These are phyloP conservation scores for Punctularia strigosozonata DNA, from an alignment of 768 basidiomycete species.

Conservation along the genomic window DNA sequence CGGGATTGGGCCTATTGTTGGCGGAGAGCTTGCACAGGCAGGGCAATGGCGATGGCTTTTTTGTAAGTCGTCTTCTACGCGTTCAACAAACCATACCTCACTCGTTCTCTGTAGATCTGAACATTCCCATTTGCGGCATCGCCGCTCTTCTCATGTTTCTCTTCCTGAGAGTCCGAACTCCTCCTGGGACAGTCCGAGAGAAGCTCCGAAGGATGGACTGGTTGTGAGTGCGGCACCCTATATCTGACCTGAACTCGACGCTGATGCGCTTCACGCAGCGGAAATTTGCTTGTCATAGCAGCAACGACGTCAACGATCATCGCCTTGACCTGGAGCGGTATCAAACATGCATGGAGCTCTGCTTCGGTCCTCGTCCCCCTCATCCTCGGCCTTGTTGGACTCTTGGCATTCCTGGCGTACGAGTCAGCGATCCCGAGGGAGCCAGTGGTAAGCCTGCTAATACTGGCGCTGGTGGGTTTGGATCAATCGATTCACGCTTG, in stretches of 20 bases:
- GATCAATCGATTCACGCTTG: not conserved
- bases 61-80: constrained; percentile 4
- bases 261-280: constrained; percentile 9
- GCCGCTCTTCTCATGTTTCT: constrained; percentile 4
- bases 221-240: constrained; percentile 7
- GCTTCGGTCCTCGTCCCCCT: constrained; percentile 19
- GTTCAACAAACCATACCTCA: not conserved
- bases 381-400: constrained; percentile 15
- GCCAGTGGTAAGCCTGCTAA: constrained; percentile 6
- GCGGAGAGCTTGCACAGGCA: constrained; percentile 2
- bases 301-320: constrained; percentile 1
- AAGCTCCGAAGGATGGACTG: constrained; percentile 9
- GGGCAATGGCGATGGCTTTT: constrained; percentile 10
- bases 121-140: constrained; percentile 7
- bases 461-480: too few species aligned
- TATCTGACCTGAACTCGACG: constrained; percentile 8
- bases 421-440: constrained; percentile 9
- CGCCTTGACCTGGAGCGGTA: constrained; percentile 14
- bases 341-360: constrained; percentile 16
- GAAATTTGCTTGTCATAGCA: constrained; percentile 5
- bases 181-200: constrained; percentile 2
- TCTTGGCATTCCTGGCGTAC: constrained; percentile 14
- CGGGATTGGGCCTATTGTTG: constrained; percentile 3
- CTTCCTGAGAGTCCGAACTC: constrained; percentile 5
- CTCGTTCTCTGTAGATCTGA: constrained; percentile 10